Evolutionary conservation across 768 basidiomycete genomes (phyloP).

Genomic region (Trametes cubensis): DNA sequence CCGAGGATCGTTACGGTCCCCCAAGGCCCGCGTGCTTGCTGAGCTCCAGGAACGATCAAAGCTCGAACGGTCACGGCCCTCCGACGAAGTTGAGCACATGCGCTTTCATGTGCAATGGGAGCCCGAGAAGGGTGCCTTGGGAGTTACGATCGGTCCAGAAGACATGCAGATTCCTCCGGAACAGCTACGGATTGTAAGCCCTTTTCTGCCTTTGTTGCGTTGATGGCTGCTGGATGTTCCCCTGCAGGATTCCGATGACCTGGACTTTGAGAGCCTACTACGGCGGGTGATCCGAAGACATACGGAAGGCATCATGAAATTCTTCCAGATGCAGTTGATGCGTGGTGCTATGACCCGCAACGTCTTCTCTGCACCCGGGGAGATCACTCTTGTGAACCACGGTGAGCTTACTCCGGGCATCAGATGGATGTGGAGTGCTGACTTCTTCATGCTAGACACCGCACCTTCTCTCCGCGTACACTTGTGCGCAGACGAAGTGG

Average conservation of each 20-base stretch:
- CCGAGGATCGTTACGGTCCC: constrained; percentile 53
- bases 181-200: constrained; percentile 60
- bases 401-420: constrained; percentile 42
- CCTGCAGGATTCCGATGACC: constrained; percentile 59
- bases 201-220: neutral
- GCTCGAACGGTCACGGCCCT: constrained; percentile 54
- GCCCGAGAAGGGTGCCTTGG: constrained; percentile 67
- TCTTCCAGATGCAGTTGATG: constrained; percentile 59
- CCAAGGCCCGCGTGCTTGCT: constrained; percentile 56
- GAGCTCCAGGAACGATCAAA: constrained; percentile 68
- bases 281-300: constrained; percentile 66
- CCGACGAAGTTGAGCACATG: constrained; percentile 76
- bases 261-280: constrained; percentile 77
- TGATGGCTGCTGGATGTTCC: neutral
- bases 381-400: constrained; percentile 56
- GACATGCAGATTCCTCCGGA: constrained; percentile 46
- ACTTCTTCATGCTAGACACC: constrained; percentile 43
- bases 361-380: constrained; percentile 65
- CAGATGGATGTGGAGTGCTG: neutral
- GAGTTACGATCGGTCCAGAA: constrained; percentile 54
- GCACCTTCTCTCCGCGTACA: constrained; percentile 63
- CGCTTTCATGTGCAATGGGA: constrained; percentile 79
- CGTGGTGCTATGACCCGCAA: constrained; percentile 49
- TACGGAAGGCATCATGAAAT: constrained; percentile 58
- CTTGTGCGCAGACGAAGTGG: constrained; percentile 75